Base-by-base conservation (phyloP, 306 rosid genomes). In the Casuarina equisetifolia region DNA sequence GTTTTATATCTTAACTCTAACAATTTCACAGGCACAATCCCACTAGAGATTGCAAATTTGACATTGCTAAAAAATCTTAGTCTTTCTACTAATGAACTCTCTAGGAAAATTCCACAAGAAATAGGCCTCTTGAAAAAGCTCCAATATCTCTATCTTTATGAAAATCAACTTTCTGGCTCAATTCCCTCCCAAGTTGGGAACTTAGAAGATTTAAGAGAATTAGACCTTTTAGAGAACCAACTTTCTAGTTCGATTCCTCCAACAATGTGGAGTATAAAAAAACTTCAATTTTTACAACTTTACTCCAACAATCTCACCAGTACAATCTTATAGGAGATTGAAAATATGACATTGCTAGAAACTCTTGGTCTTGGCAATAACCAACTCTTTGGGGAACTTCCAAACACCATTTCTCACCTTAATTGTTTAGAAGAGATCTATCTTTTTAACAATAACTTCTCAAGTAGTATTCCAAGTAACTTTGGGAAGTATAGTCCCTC, bases 401-500 rank as follows among this genome's bases (percentile, higher is more conserved):
- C 97, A 9, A 78, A 72, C 2, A 61, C 86, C 67, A 83, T 89
- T n/a, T 42, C 69, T 62, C 79, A 78, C 36, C 82, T 88, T 44
- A 72, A 68, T 52, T 42, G 3, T 50, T 69, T 89, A 70, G 13
- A 5, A 2, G 0, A 3, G 10, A 83, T 90, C 59, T 89, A 92
- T 7, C 91, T 92, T 58, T 86, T 81, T 78, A 79, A 84, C 46
- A 89, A 92, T 38, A 83, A 84, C 2, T 86, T 92, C 74, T 81
- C 82, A 0, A 93, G 96, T 3, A 69, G n/a, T 39, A 80, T 92
- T 83, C 88, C 96, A 0, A 55, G 55, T 12, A 85, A 89, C 42
- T 90, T 92, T 45, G 96, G 96, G 55, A 87, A 80, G 84, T 32
- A 62, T 43, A 90, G 82, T 78, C 95, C 85, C 44, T 25, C 32